Evolutionary conservation across 2,329 filamentous ascomycete genomes (phyloP).

Genomic region (Exophiala viscosa): DNA sequence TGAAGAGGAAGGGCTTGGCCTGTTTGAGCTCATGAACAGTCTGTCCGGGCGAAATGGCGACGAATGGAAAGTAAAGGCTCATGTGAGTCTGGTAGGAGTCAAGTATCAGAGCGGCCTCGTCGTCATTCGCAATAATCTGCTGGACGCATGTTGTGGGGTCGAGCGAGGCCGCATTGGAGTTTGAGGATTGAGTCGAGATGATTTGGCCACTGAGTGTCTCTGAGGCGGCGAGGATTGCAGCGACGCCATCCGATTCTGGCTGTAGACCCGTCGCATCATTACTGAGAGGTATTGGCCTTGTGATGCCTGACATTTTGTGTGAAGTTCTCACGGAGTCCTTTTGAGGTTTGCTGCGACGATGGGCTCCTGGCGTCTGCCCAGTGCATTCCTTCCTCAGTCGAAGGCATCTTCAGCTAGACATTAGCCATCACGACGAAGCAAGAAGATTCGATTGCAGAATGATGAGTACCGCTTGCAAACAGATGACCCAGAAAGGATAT

Average conservation of each 20-base stretch:
- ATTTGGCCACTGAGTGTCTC: not conserved
- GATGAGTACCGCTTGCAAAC: conserved; percentile 21
- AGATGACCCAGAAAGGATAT: conserved; percentile 7
- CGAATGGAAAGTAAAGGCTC: conserved; percentile 30
- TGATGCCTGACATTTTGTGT: too few species aligned
- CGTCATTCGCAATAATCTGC: conserved; percentile 3
- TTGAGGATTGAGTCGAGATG: not conserved
- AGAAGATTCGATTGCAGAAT: not conserved
- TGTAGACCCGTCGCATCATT: conserved; percentile 29
- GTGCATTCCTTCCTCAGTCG: conserved; percentile 31
- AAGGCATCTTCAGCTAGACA: conserved; percentile 26
- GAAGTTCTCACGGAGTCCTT: too few species aligned
- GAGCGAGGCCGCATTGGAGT: not conserved
- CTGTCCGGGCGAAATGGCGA: conserved; percentile 23
- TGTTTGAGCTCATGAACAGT: conserved; percentile 22
- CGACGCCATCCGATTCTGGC: conserved; percentile 31
- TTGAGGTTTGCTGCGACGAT: too few species aligned
- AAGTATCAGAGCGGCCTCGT: conserved; percentile 22
- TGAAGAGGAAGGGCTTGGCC: conserved; percentile 36
- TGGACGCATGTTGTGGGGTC: conserved; percentile 7
- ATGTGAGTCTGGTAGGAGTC: conserved; percentile 20
- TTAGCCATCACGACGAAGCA: not conserved
- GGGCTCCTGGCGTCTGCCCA: conserved; percentile 26
- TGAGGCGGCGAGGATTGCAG: conserved; percentile 26
- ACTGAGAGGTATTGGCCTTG: too few species aligned